phyloP scores from a whole-genome alignment of 2,329 filamentous ascomycete species.

The Penicillium sp. region DNA sequence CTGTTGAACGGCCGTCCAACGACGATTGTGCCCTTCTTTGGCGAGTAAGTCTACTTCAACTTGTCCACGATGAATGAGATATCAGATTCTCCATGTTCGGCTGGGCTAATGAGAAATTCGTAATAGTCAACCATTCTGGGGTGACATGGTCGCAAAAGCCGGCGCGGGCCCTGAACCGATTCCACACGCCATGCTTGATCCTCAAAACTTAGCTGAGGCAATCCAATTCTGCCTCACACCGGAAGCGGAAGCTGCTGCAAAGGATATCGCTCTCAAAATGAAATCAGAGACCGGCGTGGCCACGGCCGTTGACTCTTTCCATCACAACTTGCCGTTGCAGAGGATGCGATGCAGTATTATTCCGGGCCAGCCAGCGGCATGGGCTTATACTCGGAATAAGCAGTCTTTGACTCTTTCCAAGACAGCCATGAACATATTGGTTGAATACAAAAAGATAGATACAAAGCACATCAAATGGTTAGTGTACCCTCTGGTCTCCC shows the following conservation, averaged over 20 bases:
- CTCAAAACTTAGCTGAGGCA: slow-evolving; percentile 47
- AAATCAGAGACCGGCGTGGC: slow-evolving; percentile 45
- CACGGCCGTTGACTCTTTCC: slow-evolving; percentile 48
- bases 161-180: slow-evolving; percentile 54
- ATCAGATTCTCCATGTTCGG: not conserved
- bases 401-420: slow-evolving; percentile 24
- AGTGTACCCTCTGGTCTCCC: not conserved
- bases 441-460: slow-evolving; percentile 25
- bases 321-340: slow-evolving; percentile 35
- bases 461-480: slow-evolving; percentile 25
- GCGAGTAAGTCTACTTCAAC: slow-evolving; percentile 42
- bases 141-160: slow-evolving; percentile 52
- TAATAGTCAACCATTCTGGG: slow-evolving; percentile 55
- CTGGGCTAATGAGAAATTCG: not conserved
- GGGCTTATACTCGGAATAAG: slow-evolving; percentile 15
- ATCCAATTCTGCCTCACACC: slow-evolving; percentile 49
- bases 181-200: slow-evolving; percentile 48
- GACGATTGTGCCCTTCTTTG: slow-evolving; percentile 59
- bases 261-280: slow-evolving; percentile 42
- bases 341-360: slow-evolving; percentile 29
- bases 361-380: slow-evolving; percentile 29
- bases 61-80: not conserved
- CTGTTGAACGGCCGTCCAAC: slow-evolving; percentile 55
- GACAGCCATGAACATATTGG: slow-evolving; percentile 25
- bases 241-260: slow-evolving; percentile 39